Conservation (phyloP, 2,329 filamentous ascomycete genomes). For the Fonsecaea pedrosoi region DNA sequence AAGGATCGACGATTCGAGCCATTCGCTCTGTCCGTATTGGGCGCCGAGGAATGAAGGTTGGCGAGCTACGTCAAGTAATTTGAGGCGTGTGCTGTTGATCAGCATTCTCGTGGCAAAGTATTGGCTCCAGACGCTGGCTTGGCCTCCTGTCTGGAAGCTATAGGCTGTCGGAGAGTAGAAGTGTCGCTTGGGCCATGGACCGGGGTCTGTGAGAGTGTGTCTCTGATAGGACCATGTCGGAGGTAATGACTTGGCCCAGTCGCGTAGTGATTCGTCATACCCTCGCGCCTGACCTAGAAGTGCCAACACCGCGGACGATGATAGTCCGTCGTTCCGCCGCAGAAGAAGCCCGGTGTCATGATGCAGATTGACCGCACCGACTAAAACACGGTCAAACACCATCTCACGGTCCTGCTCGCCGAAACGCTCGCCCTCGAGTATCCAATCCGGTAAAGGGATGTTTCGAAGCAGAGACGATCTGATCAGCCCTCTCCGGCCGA, state of each 20-base stretch:
- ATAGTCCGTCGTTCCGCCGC: constrained; percentile 3
- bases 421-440: constrained; percentile 41
- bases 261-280: constrained; percentile 20
- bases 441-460: constrained; percentile 42
- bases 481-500: constrained; percentile 41
- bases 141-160: constrained; percentile 34
- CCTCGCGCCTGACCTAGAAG: constrained; percentile 14
- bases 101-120: constrained; percentile 41
- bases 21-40: neutral
- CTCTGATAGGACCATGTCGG: neutral
- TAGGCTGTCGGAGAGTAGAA: constrained; percentile 40
- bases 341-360: constrained; percentile 13
- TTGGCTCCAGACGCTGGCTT: constrained; percentile 40
- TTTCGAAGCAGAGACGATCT: constrained; percentile 39
- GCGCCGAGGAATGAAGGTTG: neutral
- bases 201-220: constrained; percentile 26
- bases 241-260: constrained; percentile 17
- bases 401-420: constrained; percentile 41
- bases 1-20: neutral
- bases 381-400: constrained; percentile 41
- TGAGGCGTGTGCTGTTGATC: constrained; percentile 39
- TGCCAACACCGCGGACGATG: neutral
- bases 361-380: constrained; percentile 37
- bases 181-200: constrained; percentile 27
- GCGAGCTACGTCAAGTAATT: constrained; percentile 25